phyloP scores from a whole-genome alignment of 208 protist genomes.

The Trypanosoma melophagium region DNA sequence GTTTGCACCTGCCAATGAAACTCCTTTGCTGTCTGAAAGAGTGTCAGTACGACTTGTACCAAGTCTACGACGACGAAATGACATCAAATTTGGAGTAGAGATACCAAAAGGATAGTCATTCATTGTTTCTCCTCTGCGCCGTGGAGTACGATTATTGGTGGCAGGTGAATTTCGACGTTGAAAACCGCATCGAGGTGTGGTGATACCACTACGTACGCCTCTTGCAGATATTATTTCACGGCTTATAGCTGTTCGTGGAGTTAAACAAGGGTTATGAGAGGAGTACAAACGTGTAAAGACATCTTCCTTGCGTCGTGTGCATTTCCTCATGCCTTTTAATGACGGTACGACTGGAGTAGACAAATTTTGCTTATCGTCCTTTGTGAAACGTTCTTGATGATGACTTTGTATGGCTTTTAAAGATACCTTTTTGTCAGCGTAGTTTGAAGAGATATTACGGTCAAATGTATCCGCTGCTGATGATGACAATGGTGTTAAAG shows the following conservation, averaged over 20 bases:
- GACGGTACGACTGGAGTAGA: background rate
- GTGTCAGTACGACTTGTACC: no score
- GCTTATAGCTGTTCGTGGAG: background rate
- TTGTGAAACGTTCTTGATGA: no score
- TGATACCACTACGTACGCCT: no score
- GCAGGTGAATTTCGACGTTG: background rate
- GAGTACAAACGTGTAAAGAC: slow-evolving; percentile 24
- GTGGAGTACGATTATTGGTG: background rate
- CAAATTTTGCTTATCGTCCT: background rate
- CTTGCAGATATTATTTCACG: background rate
- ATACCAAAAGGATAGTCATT: background rate
- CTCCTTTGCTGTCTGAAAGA: no score
- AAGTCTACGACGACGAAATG: no score
- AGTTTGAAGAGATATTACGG: no score
- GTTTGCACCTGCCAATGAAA: no score
- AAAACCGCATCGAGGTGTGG: background rate
- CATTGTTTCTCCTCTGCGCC: background rate
- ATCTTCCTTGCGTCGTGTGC: slow-evolving; percentile 3
- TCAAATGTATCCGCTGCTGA: no score
- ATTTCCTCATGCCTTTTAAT: background rate
- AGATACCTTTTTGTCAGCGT: no score
- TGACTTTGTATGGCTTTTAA: no score
- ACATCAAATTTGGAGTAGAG: no score
- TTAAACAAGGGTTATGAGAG: background rate
- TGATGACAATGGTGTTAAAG: no score